Evolutionary conservation across 208 protist genomes (phyloP), one percentile per base, ranked within the genome.

Genomic region (Crithidia brevicula): DNA sequence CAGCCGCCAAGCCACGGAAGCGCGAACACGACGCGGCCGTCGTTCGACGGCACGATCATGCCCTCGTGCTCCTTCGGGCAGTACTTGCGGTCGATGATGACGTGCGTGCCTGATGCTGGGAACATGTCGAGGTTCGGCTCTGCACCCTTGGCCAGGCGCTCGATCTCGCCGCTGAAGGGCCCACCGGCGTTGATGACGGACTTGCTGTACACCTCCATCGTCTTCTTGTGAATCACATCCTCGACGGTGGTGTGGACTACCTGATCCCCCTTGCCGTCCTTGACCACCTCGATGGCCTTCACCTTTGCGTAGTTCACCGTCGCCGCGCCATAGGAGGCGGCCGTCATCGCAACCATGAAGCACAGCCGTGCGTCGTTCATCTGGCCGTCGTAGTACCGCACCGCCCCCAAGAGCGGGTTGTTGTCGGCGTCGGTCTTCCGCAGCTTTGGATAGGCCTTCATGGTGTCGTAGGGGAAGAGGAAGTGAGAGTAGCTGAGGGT

Each of bases 301-400:
- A 93, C 89, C 69, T 85, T 82, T 22, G 85, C 82, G 81, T 99
- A 95, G 80, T 99, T 99, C 20, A 88, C 75, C n/a, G 93, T 89
- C n/a, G 86, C 75, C 6, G 98, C 95, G 31, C 97, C 92, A 58
- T 92, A 84, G 15, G 84, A 82, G 27, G 91, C 86, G 9, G 98
- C 97, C 33, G 98, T 98, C 53, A 98, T 81, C 7, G 96, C 97
- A 15, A 97, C 84, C 1, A 73, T 67, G 33, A 98, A 74, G 77
- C 97, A 98, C 71, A 99, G 86, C n/a, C 98, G 91, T 3, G 97
- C 85, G 67, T 99, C 98, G 83, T 99, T 97, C 82, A 98, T 93
- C 80, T 97, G 93, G 4, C 97, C 97, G 72, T 99, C 97, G 71
- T 97, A 98, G 77, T 98, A 98, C 25, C 97, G 80, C 18, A 98